A percentile compares a stretch with the other conserved stretches of the same genome.
phyloP scores from a whole-genome alignment of 208 protist species.

The Leishmania aethiopica region DNA sequence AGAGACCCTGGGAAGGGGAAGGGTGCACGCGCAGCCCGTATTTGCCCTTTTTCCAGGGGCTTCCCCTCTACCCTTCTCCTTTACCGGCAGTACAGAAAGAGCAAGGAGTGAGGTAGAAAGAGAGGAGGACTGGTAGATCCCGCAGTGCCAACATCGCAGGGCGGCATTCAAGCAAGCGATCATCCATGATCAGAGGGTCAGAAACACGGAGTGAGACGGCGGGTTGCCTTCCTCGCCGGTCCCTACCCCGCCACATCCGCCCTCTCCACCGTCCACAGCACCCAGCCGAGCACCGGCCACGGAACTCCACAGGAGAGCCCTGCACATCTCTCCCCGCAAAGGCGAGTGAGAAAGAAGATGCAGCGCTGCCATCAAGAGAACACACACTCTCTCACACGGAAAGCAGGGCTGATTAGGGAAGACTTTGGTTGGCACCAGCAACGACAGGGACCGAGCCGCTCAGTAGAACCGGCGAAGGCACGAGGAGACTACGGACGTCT shows the following conservation, averaged over 20 bases:
- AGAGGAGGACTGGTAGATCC: background rate
- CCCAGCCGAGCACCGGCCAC: background rate
- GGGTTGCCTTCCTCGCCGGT: background rate
- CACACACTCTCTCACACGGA: background rate
- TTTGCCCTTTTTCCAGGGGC: background rate
- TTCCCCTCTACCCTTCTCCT: background rate
- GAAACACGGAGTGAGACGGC: background rate
- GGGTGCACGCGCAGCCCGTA: background rate
- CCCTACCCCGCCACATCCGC: background rate
- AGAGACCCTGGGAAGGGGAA: background rate
- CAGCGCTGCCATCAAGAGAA: conserved; percentile 15
- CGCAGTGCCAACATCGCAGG: background rate
- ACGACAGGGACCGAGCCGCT: background rate
- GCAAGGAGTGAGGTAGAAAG: background rate
- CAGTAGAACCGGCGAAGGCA: conserved; percentile 85
- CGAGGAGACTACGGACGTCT: conserved; percentile 77
- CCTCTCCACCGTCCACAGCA: background rate
- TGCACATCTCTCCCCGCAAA: background rate
- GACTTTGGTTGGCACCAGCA: background rate
- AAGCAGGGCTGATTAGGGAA: background rate
- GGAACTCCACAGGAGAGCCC: background rate
- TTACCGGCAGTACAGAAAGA: background rate
- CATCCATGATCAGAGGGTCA: background rate
- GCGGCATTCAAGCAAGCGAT: background rate
- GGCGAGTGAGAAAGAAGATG: conserved; percentile 8